phyloP scores from a whole-genome alignment of 2,329 filamentous ascomycete genomes.

The Verruconis gallopava region DNA sequence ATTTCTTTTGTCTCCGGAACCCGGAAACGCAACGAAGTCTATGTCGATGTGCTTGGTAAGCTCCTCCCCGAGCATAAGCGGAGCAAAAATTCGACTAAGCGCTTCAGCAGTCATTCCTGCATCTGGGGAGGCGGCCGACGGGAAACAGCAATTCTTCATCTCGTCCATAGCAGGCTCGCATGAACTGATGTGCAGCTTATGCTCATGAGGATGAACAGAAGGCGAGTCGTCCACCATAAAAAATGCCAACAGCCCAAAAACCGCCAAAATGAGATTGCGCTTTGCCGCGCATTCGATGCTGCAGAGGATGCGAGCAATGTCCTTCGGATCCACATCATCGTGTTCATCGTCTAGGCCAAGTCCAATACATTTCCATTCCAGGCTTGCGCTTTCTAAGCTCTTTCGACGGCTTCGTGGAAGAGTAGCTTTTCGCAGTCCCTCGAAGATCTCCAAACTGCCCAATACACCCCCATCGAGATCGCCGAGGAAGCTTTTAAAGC shows the following conservation, averaged over 20 bases:
- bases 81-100: conserved; percentile 11
- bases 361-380: conserved; percentile 7
- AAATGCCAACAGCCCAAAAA: conserved; percentile 11
- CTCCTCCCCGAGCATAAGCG: conserved; percentile 7
- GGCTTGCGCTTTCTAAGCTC: not conserved
- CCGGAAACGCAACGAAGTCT: not conserved
- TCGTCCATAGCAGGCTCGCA: not conserved
- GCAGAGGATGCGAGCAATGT: conserved; percentile 3
- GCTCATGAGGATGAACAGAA: not conserved
- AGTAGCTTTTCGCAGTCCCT: conserved; percentile 45
- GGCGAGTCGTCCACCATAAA: conserved; percentile 5
- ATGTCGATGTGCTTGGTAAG: conserved; percentile 4
- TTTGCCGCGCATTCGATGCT: conserved; percentile 9
- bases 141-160: not conserved
- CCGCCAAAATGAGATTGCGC: conserved; percentile 9
- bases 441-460: conserved; percentile 48
- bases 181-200: not conserved
- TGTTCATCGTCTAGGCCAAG: conserved; percentile 5
- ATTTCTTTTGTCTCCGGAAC: not conserved
- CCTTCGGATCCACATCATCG: not conserved
- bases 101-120: conserved; percentile 9
- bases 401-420: conserved; percentile 2
- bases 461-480: conserved; percentile 53
- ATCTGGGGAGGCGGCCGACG: no score
- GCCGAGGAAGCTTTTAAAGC: conserved; percentile 53